Evolutionary conservation across 129 eudicot genomes (phyloP).

Genomic region (Lactuca saligna): DNA sequence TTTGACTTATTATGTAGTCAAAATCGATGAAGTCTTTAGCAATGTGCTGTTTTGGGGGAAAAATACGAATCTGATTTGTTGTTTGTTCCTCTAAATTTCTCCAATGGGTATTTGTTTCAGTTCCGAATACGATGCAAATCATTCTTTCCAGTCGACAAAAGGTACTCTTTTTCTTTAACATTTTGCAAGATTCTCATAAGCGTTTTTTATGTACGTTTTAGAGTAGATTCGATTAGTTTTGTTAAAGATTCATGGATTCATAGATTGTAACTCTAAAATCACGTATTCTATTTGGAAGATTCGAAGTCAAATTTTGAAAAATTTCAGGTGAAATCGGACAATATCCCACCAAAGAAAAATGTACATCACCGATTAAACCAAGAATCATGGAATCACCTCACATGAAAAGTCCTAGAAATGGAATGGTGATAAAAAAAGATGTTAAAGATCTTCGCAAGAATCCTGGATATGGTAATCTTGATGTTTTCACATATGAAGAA

Average conservation of each 20-base stretch:
- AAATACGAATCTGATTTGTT: constrained; percentile 37
- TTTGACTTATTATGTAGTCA: neutral
- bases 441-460: constrained; percentile 68
- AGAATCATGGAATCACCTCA: constrained; percentile 23
- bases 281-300: neutral
- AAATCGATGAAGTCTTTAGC: neutral
- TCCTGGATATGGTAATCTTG: constrained; percentile 76
- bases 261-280: neutral
- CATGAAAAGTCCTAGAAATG: constrained; percentile 33
- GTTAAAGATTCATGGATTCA: constrained; percentile 15
- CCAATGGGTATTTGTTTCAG: constrained; percentile 71
- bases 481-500: constrained; percentile 84
- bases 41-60: constrained; percentile 17
- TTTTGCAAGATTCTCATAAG: neutral
- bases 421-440: constrained; percentile 63
- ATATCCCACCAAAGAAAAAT: constrained; percentile 25
- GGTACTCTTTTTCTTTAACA: constrained; percentile 21
- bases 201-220: constrained; percentile 19
- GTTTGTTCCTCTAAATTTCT: constrained; percentile 11
- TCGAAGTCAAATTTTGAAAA: constrained; percentile 22
- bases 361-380: constrained; percentile 30
- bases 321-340: constrained; percentile 28
- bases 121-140: constrained; percentile 41
- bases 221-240: constrained; percentile 11
- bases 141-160: constrained; percentile 25